Conservation (phyloP, 2,329 filamentous ascomycete species). For the Aspergillus quadricinctus region DNA sequence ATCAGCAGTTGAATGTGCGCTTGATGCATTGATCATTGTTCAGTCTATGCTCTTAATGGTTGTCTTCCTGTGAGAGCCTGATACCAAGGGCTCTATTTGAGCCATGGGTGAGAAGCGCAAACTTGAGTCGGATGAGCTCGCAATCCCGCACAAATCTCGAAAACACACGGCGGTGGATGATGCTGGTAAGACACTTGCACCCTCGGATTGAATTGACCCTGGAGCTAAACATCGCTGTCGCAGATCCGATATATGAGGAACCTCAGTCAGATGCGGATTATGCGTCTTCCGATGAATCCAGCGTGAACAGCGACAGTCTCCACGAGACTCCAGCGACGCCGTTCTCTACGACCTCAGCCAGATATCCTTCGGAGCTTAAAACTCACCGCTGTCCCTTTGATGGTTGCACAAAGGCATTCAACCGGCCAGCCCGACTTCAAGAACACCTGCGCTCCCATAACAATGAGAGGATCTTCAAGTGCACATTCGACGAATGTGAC, state of each 20-base stretch:
- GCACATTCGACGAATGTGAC: conserved; percentile 64
- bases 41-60: conserved; percentile 4
- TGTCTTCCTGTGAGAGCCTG: conserved; percentile 1
- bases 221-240: conserved; percentile 43
- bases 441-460: conserved; percentile 81
- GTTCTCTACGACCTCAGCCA: conserved; percentile 45
- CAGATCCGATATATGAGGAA: conserved; percentile 32
- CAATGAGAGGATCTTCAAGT: conserved; percentile 76
- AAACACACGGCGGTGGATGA: conserved; percentile 23
- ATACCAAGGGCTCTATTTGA: not conserved
- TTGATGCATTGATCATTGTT: not conserved
- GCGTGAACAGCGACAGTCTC: conserved; percentile 26
- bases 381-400: conserved; percentile 71
- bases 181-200: conserved; percentile 22
- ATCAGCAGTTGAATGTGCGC: conserved; percentile 1
- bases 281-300: conserved; percentile 25
- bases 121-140: conserved; percentile 20
- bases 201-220: conserved; percentile 19
- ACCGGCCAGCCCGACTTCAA: conserved; percentile 73
- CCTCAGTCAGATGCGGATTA: conserved; percentile 32
- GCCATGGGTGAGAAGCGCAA: conserved; percentile 37
- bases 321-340: conserved; percentile 50
- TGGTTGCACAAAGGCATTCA: conserved; percentile 77
- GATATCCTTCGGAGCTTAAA: conserved; percentile 65
- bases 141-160: conserved; percentile 29